Percentiles rank a stretch among this genome's conserved stretches.
phyloP scores from a whole-genome alignment of 2,329 filamentous ascomycete species.

The Aspergillus aculeatinus region DNA sequence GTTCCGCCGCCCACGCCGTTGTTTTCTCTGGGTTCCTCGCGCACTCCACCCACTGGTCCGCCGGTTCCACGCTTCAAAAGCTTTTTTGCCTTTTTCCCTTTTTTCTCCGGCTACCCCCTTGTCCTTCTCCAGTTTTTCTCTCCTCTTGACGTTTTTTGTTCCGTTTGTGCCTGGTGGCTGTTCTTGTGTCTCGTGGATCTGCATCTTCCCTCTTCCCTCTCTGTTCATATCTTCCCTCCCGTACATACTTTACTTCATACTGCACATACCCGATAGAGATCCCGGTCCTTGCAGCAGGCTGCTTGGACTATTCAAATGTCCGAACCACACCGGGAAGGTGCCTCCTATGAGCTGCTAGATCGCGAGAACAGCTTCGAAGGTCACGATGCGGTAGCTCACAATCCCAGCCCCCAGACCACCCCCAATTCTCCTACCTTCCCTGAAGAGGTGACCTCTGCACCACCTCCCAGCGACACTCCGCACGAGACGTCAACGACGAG shows the following conservation, averaged over 20 bases:
- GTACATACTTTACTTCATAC: neutral
- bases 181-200: neutral
- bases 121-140: neutral
- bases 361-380: conserved; percentile 8
- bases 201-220: neutral
- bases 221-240: neutral
- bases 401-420: neutral
- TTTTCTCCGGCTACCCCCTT: neutral
- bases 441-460: neutral
- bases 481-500: conserved; percentile 4
- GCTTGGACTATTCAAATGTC: conserved; percentile 8
- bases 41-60: neutral
- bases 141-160: neutral
- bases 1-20: conserved; percentile 10
- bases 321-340: conserved; percentile 2
- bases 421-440: neutral
- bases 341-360: conserved; percentile 11
- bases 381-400: neutral
- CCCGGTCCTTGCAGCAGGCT: conserved; percentile 7
- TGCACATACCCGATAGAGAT: neutral
- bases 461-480: neutral
- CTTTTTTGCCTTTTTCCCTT: conserved; percentile 2
- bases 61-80: conserved; percentile 5
- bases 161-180: conserved; percentile 2
- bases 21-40: neutral